Base-by-base conservation (phyloP, 768 basidiomycete genomes). In the Xerocomus spinulosus region DNA sequence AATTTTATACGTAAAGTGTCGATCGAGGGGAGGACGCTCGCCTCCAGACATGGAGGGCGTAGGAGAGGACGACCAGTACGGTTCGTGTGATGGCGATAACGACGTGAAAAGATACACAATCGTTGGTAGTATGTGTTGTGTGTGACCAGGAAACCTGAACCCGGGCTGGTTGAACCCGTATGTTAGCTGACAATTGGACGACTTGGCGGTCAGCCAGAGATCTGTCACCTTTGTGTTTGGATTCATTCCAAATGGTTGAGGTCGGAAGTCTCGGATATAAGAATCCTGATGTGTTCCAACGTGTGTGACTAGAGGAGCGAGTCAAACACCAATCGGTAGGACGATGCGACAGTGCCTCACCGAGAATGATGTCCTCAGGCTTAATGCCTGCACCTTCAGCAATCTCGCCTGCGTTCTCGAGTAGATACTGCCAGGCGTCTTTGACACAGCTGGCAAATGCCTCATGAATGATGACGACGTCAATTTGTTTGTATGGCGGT, bases 71-170 rank as follows among this genome's bases (percentile, higher is more conserved):
- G 72, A 71, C 68, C 74, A 74, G 48, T 71, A 63, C 0, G 76
- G 70, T 42, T 62, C 57, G 33, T 67, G 61, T 3, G 52, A 55
- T 15, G 69, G 52, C 29, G 59, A 56, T 17, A 53, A 48, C 0
- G 74, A 71, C 0, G 76, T 76, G 44, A 74, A 69, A 24, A 76
- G 59, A 42, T 76, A 77, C 47, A 71, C 60, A 30, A 76, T 63
- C 6, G 64, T 62, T 3, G 74, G 72, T n/a, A 68, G 52, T 9
- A 48, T 48, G 6, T 65, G 62, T 42, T 50, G 39, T 32, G 40
- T 25, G n/a, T 51, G n/a, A n/a, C n/a, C n/a, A n/a, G 48, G 41
- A 32, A 46, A 53, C 42, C 44, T 49, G 44, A 49, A 56, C n/a
- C 36, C 42, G 26, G 58, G 50, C 29, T 58, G 56, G 25, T 50